Evolutionary conservation across 768 basidiomycete genomes (phyloP), one percentile per base, ranked within the genome.

Genomic region (Rhizopogon roseolus): DNA sequence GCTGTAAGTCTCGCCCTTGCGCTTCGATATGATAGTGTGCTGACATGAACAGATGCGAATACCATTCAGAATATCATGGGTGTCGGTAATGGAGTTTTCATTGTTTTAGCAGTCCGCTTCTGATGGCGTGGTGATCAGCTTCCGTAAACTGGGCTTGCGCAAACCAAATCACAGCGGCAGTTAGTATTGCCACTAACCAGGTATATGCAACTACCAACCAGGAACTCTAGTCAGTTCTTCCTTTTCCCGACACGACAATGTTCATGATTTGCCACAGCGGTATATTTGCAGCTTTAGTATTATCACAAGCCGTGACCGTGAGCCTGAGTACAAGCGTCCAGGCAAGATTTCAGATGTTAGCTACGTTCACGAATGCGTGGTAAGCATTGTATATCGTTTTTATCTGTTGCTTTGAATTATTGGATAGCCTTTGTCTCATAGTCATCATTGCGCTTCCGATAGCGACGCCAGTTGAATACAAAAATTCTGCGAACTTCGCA

Each of bases 101-200:
- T 41, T 41, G 19, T n/a, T 41, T 19, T 7, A 22, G 22, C 19
- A 13, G 10, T 41, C 41, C 6, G 41, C 19, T 41, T 10, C 41
- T 41, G 41, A 41, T 22, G 19, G 11, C 10, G 9, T 7, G 29
- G 6, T 19, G n/a, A 8, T 8, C 9, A 1, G 78, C 82, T 1
- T 82, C 80, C n/a, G 78, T 84, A 28, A 76, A 82, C 63, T 84
- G 82, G 82, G 82, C 77, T 37, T 78, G 78, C 48, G 76, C 82
- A 1, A 75, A 82, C 0, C 80, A 84, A 59, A 65, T 84, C 45
- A 80, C 79, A 70, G 78, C 80, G 10, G 77, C 76, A 5, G 75
- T 66, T 5, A 68, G 57, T 45, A 76, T 81, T 48, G 70, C 73
- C 45, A 68, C 75, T 36, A 58, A 70, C 28, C 69, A 71, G 10